Conservation (phyloP, 169 alveolate genomes). For the Plasmodium blacklocki region DNA sequence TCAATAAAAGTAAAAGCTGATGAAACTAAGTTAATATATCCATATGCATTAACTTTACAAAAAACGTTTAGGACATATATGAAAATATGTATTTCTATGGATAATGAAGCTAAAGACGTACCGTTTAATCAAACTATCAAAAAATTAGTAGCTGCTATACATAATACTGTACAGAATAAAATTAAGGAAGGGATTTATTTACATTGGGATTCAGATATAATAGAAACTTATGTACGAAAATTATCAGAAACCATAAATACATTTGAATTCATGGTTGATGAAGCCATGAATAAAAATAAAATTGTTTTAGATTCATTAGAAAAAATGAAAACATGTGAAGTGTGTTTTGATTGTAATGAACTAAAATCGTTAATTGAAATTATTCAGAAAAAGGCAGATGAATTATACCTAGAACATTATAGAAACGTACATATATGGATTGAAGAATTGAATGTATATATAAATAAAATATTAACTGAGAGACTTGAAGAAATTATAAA, state of each 20-base stretch:
- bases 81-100: slow-evolving; percentile 72
- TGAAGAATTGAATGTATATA: slow-evolving; percentile 86
- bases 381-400: slow-evolving; percentile 86
- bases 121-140: slow-evolving; percentile 59
- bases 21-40: slow-evolving; percentile 94
- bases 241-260: slow-evolving; percentile 79
- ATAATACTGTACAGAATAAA: slow-evolving; percentile 72
- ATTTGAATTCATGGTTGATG: slow-evolving; percentile 81
- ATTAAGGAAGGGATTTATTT: slow-evolving; percentile 80
- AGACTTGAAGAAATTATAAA: slow-evolving; percentile 86
- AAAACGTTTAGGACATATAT: slow-evolving; percentile 91
- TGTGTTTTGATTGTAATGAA: slow-evolving; percentile 27
- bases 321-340: slow-evolving; percentile 58
- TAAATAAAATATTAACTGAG: slow-evolving; percentile 86
- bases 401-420: slow-evolving; percentile 86
- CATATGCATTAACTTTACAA: slow-evolving; percentile 86
- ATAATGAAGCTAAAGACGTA: slow-evolving; percentile 45
- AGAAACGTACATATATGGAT: slow-evolving; percentile 92
- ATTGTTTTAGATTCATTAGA: slow-evolving; percentile 70
- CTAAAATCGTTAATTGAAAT: slow-evolving; percentile 56
- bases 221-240: slow-evolving; percentile 79
- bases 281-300: slow-evolving; percentile 72
- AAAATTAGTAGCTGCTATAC: slow-evolving; percentile 69
- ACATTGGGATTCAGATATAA: slow-evolving; percentile 81
- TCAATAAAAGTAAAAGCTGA: slow-evolving; percentile 91